Evolutionary conservation across 148 eudicot genomes (phyloP).

Genomic region (Mesembryanthemum crystallinum): DNA sequence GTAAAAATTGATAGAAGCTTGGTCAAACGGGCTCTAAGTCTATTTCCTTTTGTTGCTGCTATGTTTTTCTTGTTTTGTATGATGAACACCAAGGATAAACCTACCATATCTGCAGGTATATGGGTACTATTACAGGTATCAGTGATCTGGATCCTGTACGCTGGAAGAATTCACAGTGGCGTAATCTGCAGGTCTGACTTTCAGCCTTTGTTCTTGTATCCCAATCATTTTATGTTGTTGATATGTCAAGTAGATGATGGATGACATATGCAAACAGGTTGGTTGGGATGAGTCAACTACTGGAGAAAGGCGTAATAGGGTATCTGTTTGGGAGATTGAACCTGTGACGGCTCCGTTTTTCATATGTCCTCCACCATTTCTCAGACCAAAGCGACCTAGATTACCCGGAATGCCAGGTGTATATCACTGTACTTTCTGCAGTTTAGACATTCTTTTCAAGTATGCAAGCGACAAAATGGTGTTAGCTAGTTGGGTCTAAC

Average conservation of each 20-base stretch:
- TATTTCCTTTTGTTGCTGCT: background rate
- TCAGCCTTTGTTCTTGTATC: background rate
- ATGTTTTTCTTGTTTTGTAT: constrained; percentile 2
- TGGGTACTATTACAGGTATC: constrained; percentile 95
- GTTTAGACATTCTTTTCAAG: background rate
- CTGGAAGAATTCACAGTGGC: constrained; percentile 98
- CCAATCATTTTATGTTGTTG: background rate
- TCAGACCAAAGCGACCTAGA: constrained; percentile 78
- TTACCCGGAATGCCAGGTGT: constrained; percentile 88
- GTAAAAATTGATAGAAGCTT: too few species aligned
- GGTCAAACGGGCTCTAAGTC: too few species aligned
- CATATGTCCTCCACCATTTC: constrained; percentile 86
- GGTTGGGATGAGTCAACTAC: constrained; percentile 98
- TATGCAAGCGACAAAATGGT: background rate
- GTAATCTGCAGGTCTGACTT: constrained; percentile 81
- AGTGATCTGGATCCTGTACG: constrained; percentile 85
- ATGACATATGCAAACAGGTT: constrained; percentile 44
- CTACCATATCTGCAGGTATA: constrained; percentile 56
- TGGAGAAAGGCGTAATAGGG: constrained; percentile 92
- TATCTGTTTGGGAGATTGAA: constrained; percentile 95
- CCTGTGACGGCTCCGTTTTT: constrained; percentile 97
- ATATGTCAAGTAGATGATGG: background rate
- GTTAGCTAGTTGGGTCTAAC: background rate
- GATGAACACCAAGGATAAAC: constrained; percentile 3
- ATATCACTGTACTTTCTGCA: constrained; percentile 2